Base-by-base conservation (phyloP, 2,329 filamentous ascomycete genomes). In the Penicillium nordicum region DNA sequence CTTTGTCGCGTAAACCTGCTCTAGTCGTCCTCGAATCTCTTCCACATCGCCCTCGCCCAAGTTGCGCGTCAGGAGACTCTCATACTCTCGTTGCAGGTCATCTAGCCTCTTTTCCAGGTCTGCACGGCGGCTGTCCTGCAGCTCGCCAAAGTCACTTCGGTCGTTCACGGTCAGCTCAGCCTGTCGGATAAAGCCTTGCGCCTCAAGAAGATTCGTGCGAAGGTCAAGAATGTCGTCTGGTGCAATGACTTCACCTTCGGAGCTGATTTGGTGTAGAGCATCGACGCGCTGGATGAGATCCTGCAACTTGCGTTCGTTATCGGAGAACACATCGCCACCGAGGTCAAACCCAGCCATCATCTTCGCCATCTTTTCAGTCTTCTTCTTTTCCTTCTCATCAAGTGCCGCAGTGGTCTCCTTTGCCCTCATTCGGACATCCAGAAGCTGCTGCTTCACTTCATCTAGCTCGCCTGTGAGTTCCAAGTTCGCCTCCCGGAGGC, bases 301-400 rank as follows among this genome's bases (percentile, higher is more conserved):
- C 57, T 89, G 86, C 57, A 99, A 90, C 49, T 86, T 87, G 61
- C 88, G 84, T 74, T 99, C 94, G 66, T 96, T 96, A 57, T 94
- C 89, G 64, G 92, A 96, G 73, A 97, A 96, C 32, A 95, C 87
- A 56, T 97, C 92, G 47, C 89, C 88, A 43, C 92, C 93, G 34
- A 99, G 84, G 69, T 99, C 93, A 68, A 99, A 97, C 4, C 93
- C 92, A 57, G 94, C 94, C 93, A 99, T 97, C 94, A 99, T 99
- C 82, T 97, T 90, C 42, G 94, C 94, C 94, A 99, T 99, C 77
- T 95, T 94, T 78, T 99, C 94, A 0, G 92, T 91, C 82, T 99
- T 99, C 79, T 92, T 92, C 81, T 92, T 93, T 77, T 97, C 95
- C 82, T 99, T 99, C 77, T 97, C 94, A 66, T 97, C 93, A 21